A percentile compares a stretch with the other conserved stretches of the same genome.
These are phyloP conservation scores for Russula abietina DNA, from an alignment of 768 basidiomycete genomes.

Conservation along the genomic window DNA sequence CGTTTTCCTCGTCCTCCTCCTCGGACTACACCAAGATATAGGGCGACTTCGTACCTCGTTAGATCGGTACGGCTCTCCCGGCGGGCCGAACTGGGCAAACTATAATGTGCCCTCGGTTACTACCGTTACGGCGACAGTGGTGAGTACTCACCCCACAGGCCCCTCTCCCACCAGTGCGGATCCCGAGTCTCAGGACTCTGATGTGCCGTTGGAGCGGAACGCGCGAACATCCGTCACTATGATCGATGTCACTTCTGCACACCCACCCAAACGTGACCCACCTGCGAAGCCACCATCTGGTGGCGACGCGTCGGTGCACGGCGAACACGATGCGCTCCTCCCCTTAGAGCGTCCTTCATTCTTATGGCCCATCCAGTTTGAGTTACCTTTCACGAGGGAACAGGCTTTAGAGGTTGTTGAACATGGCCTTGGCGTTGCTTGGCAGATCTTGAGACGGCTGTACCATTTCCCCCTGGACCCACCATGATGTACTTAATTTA, in stretches of 20 bases:
- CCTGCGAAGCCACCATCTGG: constrained; percentile 21
- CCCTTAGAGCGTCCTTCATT: constrained; percentile 31
- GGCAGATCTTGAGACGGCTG: constrained; percentile 44
- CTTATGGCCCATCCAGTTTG: constrained; percentile 29
- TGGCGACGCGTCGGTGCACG: constrained; percentile 28
- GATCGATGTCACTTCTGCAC: constrained; percentile 20
- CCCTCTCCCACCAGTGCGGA: not conserved
- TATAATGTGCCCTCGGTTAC: constrained; percentile 9
- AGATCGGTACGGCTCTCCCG: constrained; percentile 28
- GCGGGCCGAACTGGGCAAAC: constrained; percentile 12
- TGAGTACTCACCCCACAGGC: not conserved
- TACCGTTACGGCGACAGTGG: constrained; percentile 41
- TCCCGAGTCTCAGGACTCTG: not conserved
- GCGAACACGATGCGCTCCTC: constrained; percentile 18
- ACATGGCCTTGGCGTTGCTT: constrained; percentile 38
- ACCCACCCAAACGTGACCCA: constrained; percentile 23
- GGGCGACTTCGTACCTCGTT: constrained; percentile 28
- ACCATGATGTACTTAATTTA: constrained; percentile 27
- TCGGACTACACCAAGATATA: constrained; percentile 30
- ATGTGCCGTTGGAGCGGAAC: not conserved
- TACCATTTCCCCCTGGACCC: constrained; percentile 57
- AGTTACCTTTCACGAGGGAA: constrained; percentile 34
- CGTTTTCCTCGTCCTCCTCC: constrained; percentile 28
- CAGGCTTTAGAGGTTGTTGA: constrained; percentile 33
- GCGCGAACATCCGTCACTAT: constrained; percentile 13